A percentile compares a stretch with the other conserved stretches of the same genome.
phyloP scores from a whole-genome alignment of 2,329 filamentous ascomycete genomes.

The Cladobotryum protrusum region DNA sequence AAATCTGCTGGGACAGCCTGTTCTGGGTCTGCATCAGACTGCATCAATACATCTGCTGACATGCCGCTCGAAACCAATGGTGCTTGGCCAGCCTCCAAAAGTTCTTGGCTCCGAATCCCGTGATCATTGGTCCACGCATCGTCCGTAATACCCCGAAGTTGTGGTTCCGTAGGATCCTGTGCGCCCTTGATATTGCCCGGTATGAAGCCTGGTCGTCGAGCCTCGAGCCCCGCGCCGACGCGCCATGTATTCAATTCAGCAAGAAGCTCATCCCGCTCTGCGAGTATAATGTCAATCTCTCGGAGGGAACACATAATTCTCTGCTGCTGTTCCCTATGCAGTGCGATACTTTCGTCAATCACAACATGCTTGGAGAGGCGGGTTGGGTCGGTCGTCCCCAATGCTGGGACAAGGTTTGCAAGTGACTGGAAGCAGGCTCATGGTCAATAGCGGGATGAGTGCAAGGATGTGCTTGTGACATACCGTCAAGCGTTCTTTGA shows the following conservation, averaged over 20 bases:
- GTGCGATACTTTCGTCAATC: conserved; percentile 29
- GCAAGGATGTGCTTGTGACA: conserved; percentile 9
- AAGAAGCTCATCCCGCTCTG: conserved; percentile 25
- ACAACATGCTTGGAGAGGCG: conserved; percentile 36
- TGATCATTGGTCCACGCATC: background rate
- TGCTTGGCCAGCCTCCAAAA: conserved; percentile 1
- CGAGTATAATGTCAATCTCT: conserved; percentile 14
- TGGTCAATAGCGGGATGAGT: background rate
- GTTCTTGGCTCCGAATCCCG: background rate
- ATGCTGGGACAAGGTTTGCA: conserved; percentile 28
- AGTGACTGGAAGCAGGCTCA: conserved; percentile 22
- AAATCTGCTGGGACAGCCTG: background rate
- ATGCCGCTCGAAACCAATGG: background rate
- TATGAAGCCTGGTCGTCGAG: conserved; percentile 1
- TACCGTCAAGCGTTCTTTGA: conserved; percentile 32
- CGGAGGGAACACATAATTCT: conserved; percentile 14
- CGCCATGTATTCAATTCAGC: conserved; percentile 23
- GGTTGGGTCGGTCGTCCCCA: conserved; percentile 27
- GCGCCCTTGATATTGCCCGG: background rate
- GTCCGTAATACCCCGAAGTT: background rate
- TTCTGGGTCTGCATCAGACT: background rate
- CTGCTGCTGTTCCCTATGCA: conserved; percentile 21
- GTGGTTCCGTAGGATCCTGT: background rate
- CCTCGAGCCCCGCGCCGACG: conserved; percentile 7
- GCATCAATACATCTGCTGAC: background rate